Percentiles rank a stretch among this genome's conserved stretches.
Conservation (phyloP, 306 rosid species). For the Pterocarpus santalinus region DNA sequence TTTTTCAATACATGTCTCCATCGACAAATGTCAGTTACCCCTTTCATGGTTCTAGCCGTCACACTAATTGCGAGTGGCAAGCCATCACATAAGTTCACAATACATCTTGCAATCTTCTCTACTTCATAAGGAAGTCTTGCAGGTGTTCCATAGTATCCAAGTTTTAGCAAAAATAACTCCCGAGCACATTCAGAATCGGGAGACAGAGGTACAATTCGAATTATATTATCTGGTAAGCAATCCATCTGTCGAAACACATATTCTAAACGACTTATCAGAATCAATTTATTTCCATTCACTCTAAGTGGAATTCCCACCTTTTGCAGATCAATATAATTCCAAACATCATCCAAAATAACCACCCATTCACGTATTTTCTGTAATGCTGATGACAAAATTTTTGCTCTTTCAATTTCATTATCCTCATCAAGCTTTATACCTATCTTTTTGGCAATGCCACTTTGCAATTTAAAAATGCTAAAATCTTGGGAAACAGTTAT, state of each 20-base stretch:
- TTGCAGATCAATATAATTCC: constrained; percentile 23
- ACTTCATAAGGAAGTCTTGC: background rate
- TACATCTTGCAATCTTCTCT: background rate
- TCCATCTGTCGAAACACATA: constrained; percentile 33
- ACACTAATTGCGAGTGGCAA: constrained; percentile 28
- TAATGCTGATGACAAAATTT: constrained; percentile 8
- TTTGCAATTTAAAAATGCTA: constrained; percentile 36
- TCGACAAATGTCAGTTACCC: background rate
- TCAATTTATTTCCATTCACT: constrained; percentile 23
- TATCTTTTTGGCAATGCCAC: constrained; percentile 15
- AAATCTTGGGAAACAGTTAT: constrained; percentile 40
- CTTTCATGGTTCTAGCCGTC: constrained; percentile 1
- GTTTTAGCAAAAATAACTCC: constrained; percentile 29
- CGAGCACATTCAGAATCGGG: background rate
- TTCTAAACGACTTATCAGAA: constrained; percentile 31
- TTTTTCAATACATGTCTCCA: constrained; percentile 4
- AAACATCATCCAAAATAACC: constrained; percentile 46
- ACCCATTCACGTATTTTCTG: background rate
- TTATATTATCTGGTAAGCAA: background rate
- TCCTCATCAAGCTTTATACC: background rate
- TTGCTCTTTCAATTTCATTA: constrained; percentile 29
- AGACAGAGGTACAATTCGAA: constrained; percentile 19
- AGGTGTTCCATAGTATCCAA: background rate
- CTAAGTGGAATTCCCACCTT: constrained; percentile 30
- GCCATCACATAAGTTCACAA: background rate